These are phyloP conservation scores for Pyrenula massariospora DNA, from an alignment of 495 filamentous ascomycete species.

Conservation along the genomic window DNA sequence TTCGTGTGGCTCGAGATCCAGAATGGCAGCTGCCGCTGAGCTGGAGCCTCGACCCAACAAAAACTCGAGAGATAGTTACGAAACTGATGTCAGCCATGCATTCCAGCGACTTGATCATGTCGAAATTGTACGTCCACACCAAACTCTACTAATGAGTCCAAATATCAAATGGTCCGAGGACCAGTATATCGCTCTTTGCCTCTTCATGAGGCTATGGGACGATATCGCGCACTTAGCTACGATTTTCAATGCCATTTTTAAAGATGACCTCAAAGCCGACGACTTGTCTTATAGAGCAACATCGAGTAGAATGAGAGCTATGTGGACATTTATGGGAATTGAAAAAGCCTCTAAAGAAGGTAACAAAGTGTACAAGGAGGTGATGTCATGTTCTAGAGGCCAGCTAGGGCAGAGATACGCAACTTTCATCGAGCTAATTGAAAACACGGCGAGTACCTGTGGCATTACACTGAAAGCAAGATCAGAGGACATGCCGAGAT, in stretches of 20 bases:
- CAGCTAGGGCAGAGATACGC: background rate
- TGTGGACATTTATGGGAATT: background rate
- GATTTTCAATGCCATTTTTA: background rate
- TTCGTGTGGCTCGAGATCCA: no score
- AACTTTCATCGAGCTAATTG: background rate
- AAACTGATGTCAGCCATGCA: no score
- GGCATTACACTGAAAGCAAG: background rate
- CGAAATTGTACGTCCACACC: background rate
- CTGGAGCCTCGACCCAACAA: no score
- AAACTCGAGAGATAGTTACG: no score
- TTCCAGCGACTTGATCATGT: no score
- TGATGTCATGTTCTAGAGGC: background rate
- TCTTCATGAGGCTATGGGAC: background rate
- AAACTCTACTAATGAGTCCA: background rate
- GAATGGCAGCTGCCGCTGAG: no score
- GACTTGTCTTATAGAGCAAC: background rate
- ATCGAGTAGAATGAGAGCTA: background rate
- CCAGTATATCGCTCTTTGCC: background rate
- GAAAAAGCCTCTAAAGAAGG: background rate
- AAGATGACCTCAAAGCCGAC: background rate
- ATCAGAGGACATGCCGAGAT: background rate
- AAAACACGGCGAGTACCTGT: background rate
- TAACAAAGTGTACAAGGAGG: background rate
- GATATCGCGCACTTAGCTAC: background rate
- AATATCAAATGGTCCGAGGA: background rate